phyloP scores from a whole-genome alignment of 2,329 filamentous ascomycete species.

The Colletotrichum falcatum region DNA sequence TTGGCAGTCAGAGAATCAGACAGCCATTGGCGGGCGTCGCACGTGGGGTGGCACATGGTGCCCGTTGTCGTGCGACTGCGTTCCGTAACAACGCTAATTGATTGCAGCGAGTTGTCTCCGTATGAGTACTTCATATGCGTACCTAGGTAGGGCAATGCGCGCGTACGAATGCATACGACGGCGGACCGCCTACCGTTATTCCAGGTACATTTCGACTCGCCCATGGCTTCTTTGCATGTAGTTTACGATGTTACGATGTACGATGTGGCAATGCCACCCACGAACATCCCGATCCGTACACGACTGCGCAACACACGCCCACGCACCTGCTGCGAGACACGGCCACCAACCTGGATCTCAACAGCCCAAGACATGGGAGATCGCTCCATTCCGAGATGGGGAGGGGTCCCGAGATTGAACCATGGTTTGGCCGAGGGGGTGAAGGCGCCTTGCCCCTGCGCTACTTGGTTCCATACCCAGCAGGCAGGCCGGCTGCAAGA shows the following conservation, averaged over 20 bases:
- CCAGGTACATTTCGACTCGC: neutral
- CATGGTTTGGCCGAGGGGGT: slow-evolving; percentile 12
- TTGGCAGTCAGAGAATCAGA: slow-evolving; percentile 16
- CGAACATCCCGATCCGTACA: no score
- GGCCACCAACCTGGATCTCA: slow-evolving; percentile 5
- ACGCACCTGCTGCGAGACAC: neutral
- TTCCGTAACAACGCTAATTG: neutral
- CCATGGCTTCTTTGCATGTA: neutral
- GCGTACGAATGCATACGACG: neutral
- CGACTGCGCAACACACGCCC: neutral
- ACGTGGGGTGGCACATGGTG: neutral
- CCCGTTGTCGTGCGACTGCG: slow-evolving; percentile 8
- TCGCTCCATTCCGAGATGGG: slow-evolving; percentile 39
- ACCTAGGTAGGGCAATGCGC: no score
- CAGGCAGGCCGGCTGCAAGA: no score
- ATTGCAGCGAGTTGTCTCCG: neutral
- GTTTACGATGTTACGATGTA: no score
- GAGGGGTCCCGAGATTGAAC: slow-evolving; percentile 30
- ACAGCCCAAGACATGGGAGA: slow-evolving; percentile 9
- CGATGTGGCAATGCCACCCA: neutral
- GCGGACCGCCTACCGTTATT: neutral
- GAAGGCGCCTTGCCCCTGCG: slow-evolving; percentile 1
- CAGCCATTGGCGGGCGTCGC: neutral
- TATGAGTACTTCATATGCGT: no score
- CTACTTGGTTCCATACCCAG: no score